phyloP scores from a whole-genome alignment of 1,139 yeast species.

The Lizanozyma gosingica region DNA sequence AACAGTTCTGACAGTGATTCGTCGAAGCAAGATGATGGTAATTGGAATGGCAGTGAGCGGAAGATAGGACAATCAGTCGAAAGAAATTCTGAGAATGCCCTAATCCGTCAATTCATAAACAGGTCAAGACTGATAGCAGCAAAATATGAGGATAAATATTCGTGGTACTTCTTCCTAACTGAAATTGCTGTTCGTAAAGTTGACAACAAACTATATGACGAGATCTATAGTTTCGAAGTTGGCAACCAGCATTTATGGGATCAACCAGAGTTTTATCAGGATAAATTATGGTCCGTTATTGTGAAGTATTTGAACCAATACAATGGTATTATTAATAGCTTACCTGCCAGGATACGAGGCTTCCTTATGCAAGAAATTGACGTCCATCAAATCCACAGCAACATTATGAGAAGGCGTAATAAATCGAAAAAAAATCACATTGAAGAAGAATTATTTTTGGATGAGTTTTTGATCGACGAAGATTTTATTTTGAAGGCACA shows the following conservation, averaged over 20 bases:
- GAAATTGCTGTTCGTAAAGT: constrained; percentile 42
- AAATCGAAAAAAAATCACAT: constrained; percentile 8
- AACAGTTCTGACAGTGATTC: not conserved
- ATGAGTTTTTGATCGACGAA: constrained; percentile 28
- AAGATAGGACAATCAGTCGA: not conserved
- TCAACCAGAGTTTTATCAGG: constrained; percentile 15
- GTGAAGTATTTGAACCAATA: constrained; percentile 31
- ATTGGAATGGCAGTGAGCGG: not conserved
- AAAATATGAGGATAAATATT: constrained; percentile 27
- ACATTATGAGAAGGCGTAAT: constrained; percentile 19
- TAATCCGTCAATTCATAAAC: not conserved
- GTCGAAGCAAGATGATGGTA: not conserved
- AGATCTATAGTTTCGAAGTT: constrained; percentile 19
- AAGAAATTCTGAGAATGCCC: not conserved
- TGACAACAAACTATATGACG: constrained; percentile 36
- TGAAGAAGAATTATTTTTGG: constrained; percentile 10
- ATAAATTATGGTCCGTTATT: constrained; percentile 21
- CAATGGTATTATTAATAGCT: constrained; percentile 31
- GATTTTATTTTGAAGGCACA: constrained; percentile 27
- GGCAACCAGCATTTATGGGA: constrained; percentile 17
- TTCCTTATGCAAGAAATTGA: constrained; percentile 28
- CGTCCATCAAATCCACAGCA: constrained; percentile 23
- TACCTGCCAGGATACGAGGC: constrained; percentile 24
- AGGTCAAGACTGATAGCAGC: constrained; percentile 10
- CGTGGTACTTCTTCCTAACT: constrained; percentile 41